Evolutionary conservation across 2,329 filamentous ascomycete genomes (phyloP).

Genomic region (Fusarium fujikuroi): DNA sequence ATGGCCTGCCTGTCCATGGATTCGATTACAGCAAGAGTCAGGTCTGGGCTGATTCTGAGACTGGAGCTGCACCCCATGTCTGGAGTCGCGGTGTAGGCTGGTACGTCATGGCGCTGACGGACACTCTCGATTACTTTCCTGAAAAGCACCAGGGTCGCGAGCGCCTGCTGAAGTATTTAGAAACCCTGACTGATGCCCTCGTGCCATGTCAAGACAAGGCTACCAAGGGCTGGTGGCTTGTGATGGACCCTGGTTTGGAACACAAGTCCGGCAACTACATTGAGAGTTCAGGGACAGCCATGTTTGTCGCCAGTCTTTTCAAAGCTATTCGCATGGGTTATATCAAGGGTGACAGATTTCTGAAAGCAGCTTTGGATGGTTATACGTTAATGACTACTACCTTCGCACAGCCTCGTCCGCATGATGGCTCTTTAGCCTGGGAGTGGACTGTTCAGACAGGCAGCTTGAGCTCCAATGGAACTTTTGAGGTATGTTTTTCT

Average conservation of each 20-base stretch:
- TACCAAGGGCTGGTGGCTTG: conserved; percentile 68
- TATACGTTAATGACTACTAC: conserved; percentile 56
- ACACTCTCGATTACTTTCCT: conserved; percentile 59
- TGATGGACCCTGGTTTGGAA: conserved; percentile 62
- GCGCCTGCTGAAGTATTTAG: conserved; percentile 52
- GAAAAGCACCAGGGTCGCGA: conserved; percentile 48
- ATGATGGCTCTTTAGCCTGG: conserved; percentile 59
- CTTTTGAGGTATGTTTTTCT: conserved; percentile 55
- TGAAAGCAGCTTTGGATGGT: conserved; percentile 48
- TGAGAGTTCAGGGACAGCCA: conserved; percentile 67
- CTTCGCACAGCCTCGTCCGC: conserved; percentile 39
- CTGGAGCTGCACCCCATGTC: conserved; percentile 61
- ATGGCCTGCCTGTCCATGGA: conserved; percentile 61
- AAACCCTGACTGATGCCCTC: conserved; percentile 54
- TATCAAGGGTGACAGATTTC: conserved; percentile 30
- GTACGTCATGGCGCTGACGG: conserved; percentile 63
- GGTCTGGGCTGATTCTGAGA: conserved; percentile 61
- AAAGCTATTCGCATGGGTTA: conserved; percentile 50
- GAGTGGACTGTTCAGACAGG: conserved; percentile 63
- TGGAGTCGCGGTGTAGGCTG: conserved; percentile 65
- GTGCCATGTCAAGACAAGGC: conserved; percentile 54
- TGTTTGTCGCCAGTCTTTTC: conserved; percentile 65
- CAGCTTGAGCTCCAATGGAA: conserved; percentile 60
- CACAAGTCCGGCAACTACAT: conserved; percentile 65
- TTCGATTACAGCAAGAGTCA: conserved; percentile 62